Evolutionary conservation across 2,329 filamentous ascomycete genomes (phyloP).

Genomic region (Colletotrichum truncatum): DNA sequence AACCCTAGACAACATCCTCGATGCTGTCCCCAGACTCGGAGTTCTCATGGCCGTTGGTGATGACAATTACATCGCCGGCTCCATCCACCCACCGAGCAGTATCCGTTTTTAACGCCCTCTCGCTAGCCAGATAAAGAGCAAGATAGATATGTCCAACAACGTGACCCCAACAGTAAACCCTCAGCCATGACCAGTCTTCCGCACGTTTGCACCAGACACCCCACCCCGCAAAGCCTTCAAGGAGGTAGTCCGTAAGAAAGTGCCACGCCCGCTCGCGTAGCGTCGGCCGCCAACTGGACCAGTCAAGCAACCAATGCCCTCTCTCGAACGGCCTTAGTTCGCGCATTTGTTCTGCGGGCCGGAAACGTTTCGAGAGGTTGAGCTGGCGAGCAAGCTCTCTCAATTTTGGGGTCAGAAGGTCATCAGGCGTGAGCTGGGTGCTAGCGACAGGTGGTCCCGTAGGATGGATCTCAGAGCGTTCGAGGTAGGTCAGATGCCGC

Average conservation of each 20-base stretch:
- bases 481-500: slow-evolving; percentile 34
- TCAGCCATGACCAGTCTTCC: slow-evolving; percentile 56
- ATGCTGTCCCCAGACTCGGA: slow-evolving; percentile 25
- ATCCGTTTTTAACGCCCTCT: slow-evolving; percentile 65
- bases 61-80: slow-evolving; percentile 60
- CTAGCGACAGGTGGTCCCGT: slow-evolving; percentile 61
- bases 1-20: not conserved
- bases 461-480: slow-evolving; percentile 59
- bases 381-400: slow-evolving; percentile 61
- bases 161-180: slow-evolving; percentile 82
- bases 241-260: slow-evolving; percentile 68
- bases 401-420: slow-evolving; percentile 66
- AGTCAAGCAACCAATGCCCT: slow-evolving; percentile 79
- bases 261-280: slow-evolving; percentile 67
- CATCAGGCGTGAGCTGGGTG: slow-evolving; percentile 49
- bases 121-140: slow-evolving; percentile 77
- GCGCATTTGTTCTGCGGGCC: slow-evolving; percentile 51
- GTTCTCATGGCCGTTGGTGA: slow-evolving; percentile 35
- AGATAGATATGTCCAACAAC: slow-evolving; percentile 78
- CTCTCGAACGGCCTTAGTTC: slow-evolving; percentile 70
- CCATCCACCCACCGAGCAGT: slow-evolving; percentile 74
- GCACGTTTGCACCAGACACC: slow-evolving; percentile 67
- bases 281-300: slow-evolving; percentile 58
- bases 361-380: slow-evolving; percentile 62
- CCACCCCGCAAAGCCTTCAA: slow-evolving; percentile 71